phyloP scores from a whole-genome alignment of 805 yeast species.

The Scheffersomyces stipitis region DNA sequence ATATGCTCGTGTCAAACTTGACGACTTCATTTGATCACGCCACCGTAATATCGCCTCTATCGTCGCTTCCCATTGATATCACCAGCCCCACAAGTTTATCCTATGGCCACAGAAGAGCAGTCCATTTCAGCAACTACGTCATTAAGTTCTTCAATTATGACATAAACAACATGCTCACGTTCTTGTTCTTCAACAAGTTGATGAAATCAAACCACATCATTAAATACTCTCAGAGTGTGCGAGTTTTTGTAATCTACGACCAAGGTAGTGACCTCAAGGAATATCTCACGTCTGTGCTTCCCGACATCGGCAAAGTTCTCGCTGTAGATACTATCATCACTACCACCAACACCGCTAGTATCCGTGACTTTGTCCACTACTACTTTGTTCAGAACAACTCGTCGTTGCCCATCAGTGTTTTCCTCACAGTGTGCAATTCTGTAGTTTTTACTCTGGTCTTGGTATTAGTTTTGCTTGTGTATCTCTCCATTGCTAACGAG shows the following conservation, averaged over 20 bases:
- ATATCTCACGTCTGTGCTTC: no score
- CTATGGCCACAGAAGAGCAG: no score
- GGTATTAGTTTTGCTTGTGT: slow-evolving; percentile 19
- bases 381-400: slow-evolving; percentile 8
- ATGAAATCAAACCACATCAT: slow-evolving; percentile 28
- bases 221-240: slow-evolving; percentile 20
- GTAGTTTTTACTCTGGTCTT: slow-evolving; percentile 2
- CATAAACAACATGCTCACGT: slow-evolving; percentile 18
- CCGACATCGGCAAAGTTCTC: slow-evolving; percentile 1
- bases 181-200: slow-evolving; percentile 26
- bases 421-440: slow-evolving; percentile 3
- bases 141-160: slow-evolving; percentile 26
- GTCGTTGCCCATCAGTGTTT: slow-evolving; percentile 3
- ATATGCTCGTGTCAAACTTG: slow-evolving; percentile 6
- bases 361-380: slow-evolving; percentile 16
- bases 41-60: slow-evolving; percentile 12
- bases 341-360: slow-evolving; percentile 9
- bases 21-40: slow-evolving; percentile 2
- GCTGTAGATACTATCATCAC: slow-evolving; percentile 4
- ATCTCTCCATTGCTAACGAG: slow-evolving; percentile 31
- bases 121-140: slow-evolving; percentile 8
- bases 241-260: slow-evolving; percentile 22
- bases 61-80: slow-evolving; percentile 5
- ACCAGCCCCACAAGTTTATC: slow-evolving; percentile 4
- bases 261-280: slow-evolving; percentile 1